Base-by-base conservation (phyloP, 78 protist species). In the Monocercomonoides exilis region DNA sequence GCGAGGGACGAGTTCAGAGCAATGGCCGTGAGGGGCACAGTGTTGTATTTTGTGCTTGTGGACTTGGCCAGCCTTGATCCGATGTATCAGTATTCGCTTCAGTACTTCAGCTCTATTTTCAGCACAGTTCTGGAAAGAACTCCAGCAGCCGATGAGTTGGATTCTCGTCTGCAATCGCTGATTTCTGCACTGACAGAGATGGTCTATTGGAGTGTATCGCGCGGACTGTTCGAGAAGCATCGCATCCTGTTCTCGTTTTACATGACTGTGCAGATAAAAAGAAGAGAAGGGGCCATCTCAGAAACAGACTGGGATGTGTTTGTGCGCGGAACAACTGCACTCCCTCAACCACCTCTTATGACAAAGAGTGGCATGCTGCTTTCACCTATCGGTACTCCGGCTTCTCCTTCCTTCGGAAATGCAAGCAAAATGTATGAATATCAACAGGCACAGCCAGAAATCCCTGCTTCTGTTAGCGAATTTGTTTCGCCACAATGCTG, bases 231-330 rank as follows among this genome's bases (percentile, higher is more conserved):
- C 46, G 96, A 92, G 85, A 6, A 36, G 70, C 95, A 94, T 93
- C 94, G 94, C 89, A 90, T 93, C 41, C 93, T 94, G 34, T 94
- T 92, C 34, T 81, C 96, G 44, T 92, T 94, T 91, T 95, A 92
- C 38, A 92, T 93, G 91, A 84, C 92, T 46, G 91, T 84, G 35
- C 43, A 34, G 88, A 92, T 93, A 41, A 1, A 93, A 2, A 43
- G 77, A 29, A 11, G 3, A 46, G 2, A 38, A 36, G 89, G 81
- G 34, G 46, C 3, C 29, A 87, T 87, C 44, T 32, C 11, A 46
- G 84, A 5, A 3, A n/a, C 29, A 2, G 85, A 87, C 34, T 87
- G 89, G 89, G 1, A 2, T 6, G 32, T 63, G 79, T 87, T 87
- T 34, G 0, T 87, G 11, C 45, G 85, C 11, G 89, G 89, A n/a